Evolutionary conservation across 2,329 filamentous ascomycete genomes (phyloP).

Genomic region (Penicillium aurantiogriseum): DNA sequence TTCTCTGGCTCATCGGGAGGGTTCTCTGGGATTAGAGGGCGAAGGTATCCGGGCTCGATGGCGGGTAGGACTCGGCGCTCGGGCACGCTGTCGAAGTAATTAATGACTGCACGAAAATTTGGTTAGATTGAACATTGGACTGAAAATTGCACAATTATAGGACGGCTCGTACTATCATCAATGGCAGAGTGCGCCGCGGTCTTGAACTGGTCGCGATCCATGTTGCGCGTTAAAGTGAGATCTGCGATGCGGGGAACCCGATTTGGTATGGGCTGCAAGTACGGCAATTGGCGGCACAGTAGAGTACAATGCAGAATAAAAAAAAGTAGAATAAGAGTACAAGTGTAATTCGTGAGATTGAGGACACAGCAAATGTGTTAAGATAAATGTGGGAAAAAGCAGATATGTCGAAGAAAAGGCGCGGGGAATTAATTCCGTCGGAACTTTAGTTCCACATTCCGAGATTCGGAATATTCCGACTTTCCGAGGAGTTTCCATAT

Average conservation of each 20-base stretch:
- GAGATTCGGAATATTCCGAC: not conserved
- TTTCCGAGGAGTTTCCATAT: not conserved
- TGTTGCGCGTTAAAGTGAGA: slow-evolving; percentile 36
- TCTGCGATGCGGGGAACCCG: not conserved
- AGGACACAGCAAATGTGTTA: not conserved
- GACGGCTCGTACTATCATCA: slow-evolving; percentile 68
- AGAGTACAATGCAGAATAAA: not conserved
- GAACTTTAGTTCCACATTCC: not conserved
- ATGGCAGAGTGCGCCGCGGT: slow-evolving; percentile 73
- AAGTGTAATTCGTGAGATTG: not conserved
- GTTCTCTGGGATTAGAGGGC: slow-evolving; percentile 71
- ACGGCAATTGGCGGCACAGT: not conserved
- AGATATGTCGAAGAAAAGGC: slow-evolving; percentile 1
- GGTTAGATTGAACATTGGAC: not conserved
- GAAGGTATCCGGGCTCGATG: slow-evolving; percentile 82
- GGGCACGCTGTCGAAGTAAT: slow-evolving; percentile 76
- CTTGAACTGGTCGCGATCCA: slow-evolving; percentile 79
- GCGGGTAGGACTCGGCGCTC: slow-evolving; percentile 70
- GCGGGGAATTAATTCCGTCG: slow-evolving; percentile 9
- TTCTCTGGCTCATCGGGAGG: slow-evolving; percentile 64
- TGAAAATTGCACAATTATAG: not conserved
- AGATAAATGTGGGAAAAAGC: not conserved
- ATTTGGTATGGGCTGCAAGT: not conserved
- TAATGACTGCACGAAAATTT: slow-evolving; percentile 59
- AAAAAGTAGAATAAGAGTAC: not conserved